Evolutionary conservation across 2,329 filamentous ascomycete genomes (phyloP), one percentile per base, ranked within the genome.

Genomic region (Blumeria graminis): DNA sequence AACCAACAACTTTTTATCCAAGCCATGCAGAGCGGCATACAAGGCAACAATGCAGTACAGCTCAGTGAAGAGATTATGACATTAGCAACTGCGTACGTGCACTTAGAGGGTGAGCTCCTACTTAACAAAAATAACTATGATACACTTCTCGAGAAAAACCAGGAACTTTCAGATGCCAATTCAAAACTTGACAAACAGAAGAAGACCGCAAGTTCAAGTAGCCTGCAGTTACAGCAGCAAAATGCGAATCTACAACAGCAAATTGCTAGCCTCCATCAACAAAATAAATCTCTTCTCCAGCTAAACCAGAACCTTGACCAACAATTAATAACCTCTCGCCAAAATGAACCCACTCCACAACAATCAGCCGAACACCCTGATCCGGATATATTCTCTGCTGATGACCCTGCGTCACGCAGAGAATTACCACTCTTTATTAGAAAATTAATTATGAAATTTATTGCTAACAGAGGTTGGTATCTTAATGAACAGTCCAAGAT

Each of bases 111-210:
- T 32, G 50, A 52, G 32, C 28, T 35, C 50, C 32, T 52, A 2
- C 28, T 9, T 16, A 9, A 52, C 50, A 36, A 52, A 36, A 52
- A 52, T 36, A 13, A 52, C 13, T 35, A 52, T 34, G 50, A 52
- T 52, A 52, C 50, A 52, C 22, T 52, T 14, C 32, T 52, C 50
- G 50, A 36, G 32, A 36, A 52, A 34, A 52, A 52, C n/a, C 50
- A 52, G 50, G 50, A 52, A 36, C 33, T 52, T 14, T 32, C 32
- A 32, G 50, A 52, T 18, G 32, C 50, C 32, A 34, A n/a, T 36
- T n/a, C 50, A 36, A 34, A 52, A 36, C 50, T 36, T 34, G 22
- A 52, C 13, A 52, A 35, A 52, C 33, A 52, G 32, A 52, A 35
- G 32, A 52, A 52, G 32, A 34, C 50, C 14, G 28, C 50, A 32